phyloP scores from a whole-genome alignment of 805 yeast species.

The Teunomyces panamensis region DNA sequence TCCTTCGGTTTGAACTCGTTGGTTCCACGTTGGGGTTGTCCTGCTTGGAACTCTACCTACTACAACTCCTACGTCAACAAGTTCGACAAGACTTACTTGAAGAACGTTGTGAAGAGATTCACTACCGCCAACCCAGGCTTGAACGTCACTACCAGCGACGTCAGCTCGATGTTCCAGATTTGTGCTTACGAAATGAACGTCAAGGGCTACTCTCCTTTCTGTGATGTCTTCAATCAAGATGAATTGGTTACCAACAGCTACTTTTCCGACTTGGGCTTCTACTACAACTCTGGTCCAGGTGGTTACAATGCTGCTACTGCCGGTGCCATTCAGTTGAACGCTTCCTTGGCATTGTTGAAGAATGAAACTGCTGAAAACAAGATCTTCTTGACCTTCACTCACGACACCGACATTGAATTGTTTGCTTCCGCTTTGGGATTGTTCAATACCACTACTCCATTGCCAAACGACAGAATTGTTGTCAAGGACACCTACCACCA shows the following conservation, averaged over 20 bases:
- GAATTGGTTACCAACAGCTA: slow-evolving; percentile 12
- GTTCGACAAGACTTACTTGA: slow-evolving; percentile 19
- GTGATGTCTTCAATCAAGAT: slow-evolving; percentile 13
- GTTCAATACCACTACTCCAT: slow-evolving; percentile 4
- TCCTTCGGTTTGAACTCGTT: slow-evolving; percentile 57
- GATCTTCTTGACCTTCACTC: slow-evolving; percentile 13
- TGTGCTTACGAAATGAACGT: slow-evolving; percentile 16
- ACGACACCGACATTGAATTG: slow-evolving; percentile 14
- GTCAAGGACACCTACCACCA: slow-evolving; percentile 10
- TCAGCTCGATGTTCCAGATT: slow-evolving; percentile 9
- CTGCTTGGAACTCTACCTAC: slow-evolving; percentile 10
- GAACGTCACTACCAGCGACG: slow-evolving; percentile 9
- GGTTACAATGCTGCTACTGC: slow-evolving; percentile 6
- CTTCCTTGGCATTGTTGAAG: slow-evolving; percentile 10
- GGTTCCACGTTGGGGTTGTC: slow-evolving; percentile 51
- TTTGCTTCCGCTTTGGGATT: slow-evolving; percentile 11
- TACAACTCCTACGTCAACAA: slow-evolving; percentile 14
- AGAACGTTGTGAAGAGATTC: slow-evolving; percentile 14
- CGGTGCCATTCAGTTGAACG: slow-evolving; percentile 9
- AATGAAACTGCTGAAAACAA: slow-evolving; percentile 11
- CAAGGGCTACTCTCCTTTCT: slow-evolving; percentile 12
- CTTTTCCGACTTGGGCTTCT: slow-evolving; percentile 9
- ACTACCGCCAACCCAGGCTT: slow-evolving; percentile 14
- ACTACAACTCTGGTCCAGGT: slow-evolving; percentile 14
- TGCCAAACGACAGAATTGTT: slow-evolving; percentile 10